phyloP scores from a whole-genome alignment of 2,329 filamentous ascomycete species.

The Nemania diffusa region DNA sequence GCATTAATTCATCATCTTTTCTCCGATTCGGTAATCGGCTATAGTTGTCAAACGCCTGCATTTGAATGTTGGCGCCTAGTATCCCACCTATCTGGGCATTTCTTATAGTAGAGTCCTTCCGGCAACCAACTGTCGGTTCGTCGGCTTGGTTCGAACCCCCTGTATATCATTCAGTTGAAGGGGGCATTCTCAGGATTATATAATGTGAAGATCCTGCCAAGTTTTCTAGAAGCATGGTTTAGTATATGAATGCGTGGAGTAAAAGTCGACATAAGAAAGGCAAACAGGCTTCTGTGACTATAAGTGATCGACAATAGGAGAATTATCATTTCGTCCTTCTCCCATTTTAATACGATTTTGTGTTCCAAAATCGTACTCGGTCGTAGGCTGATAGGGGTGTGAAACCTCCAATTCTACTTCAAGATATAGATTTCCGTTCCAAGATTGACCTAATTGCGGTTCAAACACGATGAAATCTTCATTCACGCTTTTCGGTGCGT shows the following conservation, averaged over 20 bases:
- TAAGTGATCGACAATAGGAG: neutral
- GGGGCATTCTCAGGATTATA: neutral
- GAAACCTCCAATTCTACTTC: neutral
- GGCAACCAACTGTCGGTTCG: neutral
- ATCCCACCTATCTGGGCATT: neutral
- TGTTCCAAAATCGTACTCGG: neutral
- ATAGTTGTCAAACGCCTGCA: neutral
- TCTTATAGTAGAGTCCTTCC: neutral
- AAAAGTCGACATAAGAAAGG: neutral
- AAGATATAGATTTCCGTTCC: neutral
- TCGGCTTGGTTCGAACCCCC: neutral
- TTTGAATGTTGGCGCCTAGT: neutral
- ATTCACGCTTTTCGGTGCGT: neutral
- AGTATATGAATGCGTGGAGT: slow-evolving; percentile 7
- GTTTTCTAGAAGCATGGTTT: neutral
- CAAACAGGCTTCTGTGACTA: neutral
- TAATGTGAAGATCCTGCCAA: neutral
- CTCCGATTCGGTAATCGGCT: neutral
- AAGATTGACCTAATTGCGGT: neutral
- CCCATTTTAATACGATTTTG: neutral
- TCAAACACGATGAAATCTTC: slow-evolving; percentile 15
- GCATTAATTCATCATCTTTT: neutral
- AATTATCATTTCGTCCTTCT: neutral
- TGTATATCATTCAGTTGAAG: neutral
- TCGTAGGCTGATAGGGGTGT: neutral